phyloP scores from a whole-genome alignment of 2,329 filamentous ascomycete genomes.

The Xylariales sp. region DNA sequence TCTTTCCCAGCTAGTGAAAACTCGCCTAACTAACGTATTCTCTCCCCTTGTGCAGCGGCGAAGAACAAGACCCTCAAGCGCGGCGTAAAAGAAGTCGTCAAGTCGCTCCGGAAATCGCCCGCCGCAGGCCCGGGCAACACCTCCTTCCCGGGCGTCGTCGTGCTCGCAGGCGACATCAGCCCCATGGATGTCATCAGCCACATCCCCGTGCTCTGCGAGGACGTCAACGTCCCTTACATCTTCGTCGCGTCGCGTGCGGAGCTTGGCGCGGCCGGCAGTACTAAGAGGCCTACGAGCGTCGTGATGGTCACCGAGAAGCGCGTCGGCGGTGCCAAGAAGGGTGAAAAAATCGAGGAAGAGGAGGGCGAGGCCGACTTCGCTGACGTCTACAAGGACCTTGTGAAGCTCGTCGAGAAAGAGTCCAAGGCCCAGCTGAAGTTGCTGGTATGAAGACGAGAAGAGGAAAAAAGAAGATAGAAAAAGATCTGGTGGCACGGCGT shows the following conservation, averaged over 20 bases:
- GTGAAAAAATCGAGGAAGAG: slow-evolving; percentile 60
- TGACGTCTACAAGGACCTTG: slow-evolving; percentile 72
- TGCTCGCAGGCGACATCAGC: slow-evolving; percentile 97
- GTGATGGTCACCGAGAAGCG: slow-evolving; percentile 82
- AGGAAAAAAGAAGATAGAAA: not conserved
- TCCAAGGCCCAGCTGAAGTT: slow-evolving; percentile 61
- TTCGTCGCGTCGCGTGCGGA: slow-evolving; percentile 94
- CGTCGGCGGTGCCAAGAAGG: slow-evolving; percentile 50
- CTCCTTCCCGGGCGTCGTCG: slow-evolving; percentile 78
- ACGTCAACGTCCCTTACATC: slow-evolving; percentile 96
- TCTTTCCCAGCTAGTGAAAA: slow-evolving; percentile 23
- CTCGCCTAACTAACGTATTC: slow-evolving; percentile 37
- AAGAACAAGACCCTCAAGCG: slow-evolving; percentile 96
- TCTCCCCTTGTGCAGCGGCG: slow-evolving; percentile 70
- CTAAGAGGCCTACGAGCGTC: slow-evolving; percentile 95
- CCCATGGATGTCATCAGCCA: slow-evolving; percentile 99
- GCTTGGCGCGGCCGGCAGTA: slow-evolving; percentile 91
- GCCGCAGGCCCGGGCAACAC: slow-evolving; percentile 73
- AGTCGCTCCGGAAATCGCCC: slow-evolving; percentile 93
- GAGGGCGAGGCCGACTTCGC: slow-evolving; percentile 69
- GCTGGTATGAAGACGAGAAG: slow-evolving; percentile 51
- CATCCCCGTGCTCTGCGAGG: slow-evolving; percentile 96
- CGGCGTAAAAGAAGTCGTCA: slow-evolving; percentile 98
- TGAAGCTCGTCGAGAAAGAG: slow-evolving; percentile 76
- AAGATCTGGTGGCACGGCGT: slow-evolving; percentile 7